Conservation (phyloP, 441 rosid species). For the Populus trichocarpa region DNA sequence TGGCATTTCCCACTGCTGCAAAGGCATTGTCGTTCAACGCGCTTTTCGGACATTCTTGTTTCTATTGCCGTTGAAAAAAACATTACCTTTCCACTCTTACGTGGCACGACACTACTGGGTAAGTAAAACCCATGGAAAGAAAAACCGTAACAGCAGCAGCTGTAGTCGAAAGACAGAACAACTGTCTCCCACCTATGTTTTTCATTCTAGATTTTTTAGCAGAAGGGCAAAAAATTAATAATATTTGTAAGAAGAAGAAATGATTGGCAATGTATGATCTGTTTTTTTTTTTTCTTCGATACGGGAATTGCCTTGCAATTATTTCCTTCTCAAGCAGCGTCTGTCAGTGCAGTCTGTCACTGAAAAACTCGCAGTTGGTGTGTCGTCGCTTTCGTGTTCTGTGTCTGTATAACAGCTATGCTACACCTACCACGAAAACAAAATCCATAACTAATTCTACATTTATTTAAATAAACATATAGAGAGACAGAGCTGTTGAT, state of each 20-base stretch:
- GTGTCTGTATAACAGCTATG: constrained; percentile 14
- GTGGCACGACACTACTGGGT: constrained; percentile 12
- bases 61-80: background rate
- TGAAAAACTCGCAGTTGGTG: constrained; percentile 3
- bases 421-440: background rate
- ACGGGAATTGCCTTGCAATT: background rate
- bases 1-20: too few relatives aligned
- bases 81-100: background rate
- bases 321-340: background rate
- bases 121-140: background rate
- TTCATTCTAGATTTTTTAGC: background rate
- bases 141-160: background rate
- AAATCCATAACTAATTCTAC: background rate
- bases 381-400: constrained; percentile 27
- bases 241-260: background rate
- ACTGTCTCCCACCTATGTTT: background rate
- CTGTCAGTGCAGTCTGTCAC: constrained; percentile 28
- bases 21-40: background rate
- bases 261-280: background rate
- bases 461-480: background rate
- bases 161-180: background rate
- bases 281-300: background rate
- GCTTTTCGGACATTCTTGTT: background rate
- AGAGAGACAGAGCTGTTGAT: constrained; percentile 4
- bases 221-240: background rate